phyloP scores from a whole-genome alignment of 495 filamentous ascomycete genomes.

The Darksidea phi region DNA sequence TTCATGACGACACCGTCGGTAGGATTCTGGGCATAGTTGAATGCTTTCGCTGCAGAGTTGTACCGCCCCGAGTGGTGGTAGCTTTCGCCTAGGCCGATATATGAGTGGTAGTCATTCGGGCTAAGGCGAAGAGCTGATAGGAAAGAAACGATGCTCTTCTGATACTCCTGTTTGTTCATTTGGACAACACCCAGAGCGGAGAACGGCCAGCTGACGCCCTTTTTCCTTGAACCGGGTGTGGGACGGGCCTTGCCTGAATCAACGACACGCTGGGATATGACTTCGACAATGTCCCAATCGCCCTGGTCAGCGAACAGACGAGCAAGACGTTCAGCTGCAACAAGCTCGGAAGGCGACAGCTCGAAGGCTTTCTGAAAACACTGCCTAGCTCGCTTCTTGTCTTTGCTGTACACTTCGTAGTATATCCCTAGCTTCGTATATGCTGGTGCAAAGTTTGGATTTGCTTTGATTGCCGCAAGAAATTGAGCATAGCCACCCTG shows the following conservation, averaged over 20 bases:
- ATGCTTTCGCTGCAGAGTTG: conserved; percentile 88
- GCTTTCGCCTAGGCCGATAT: conserved; percentile 92
- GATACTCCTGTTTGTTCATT: conserved; percentile 88
- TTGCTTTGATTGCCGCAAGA: conserved; percentile 76
- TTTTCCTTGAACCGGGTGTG: conserved; percentile 87
- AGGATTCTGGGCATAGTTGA: conserved; percentile 72
- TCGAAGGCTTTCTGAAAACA: conserved; percentile 98
- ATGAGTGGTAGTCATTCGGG: conserved; percentile 86
- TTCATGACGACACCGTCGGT: conserved; percentile 54
- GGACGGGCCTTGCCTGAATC: conserved; percentile 88
- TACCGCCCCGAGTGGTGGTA: conserved; percentile 93
- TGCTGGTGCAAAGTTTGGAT: conserved; percentile 85
- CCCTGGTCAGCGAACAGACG: conserved; percentile 78
- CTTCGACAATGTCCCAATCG: conserved; percentile 96
- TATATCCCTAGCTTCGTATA: conserved; percentile 95
- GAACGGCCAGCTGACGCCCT: conserved; percentile 91
- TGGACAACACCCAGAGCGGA: conserved; percentile 96
- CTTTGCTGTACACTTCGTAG: conserved; percentile 86
- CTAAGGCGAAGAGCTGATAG: conserved; percentile 82
- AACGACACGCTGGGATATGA: conserved; percentile 83
- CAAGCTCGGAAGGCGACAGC: conserved; percentile 79
- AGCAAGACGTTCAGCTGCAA: conserved; percentile 84
- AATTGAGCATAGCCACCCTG: conserved; percentile 79
- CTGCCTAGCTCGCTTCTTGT: conserved; percentile 76
- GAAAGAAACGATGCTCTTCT: conserved; percentile 83